Conservation (phyloP, 2,329 filamentous ascomycete species). For the Aspergillus sp. region DNA sequence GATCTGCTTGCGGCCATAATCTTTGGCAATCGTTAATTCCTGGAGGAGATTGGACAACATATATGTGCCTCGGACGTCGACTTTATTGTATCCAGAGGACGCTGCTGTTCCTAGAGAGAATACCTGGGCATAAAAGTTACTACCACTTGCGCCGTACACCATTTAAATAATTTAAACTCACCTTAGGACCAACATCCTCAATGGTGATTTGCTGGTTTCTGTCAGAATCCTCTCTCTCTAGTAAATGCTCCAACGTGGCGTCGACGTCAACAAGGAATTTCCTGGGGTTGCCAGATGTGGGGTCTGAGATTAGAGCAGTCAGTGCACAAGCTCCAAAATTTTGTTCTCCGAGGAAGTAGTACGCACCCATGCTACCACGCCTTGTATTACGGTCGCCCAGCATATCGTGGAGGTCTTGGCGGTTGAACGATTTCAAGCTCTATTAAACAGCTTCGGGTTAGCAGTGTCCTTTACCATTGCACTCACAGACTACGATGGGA, state of each 20-base stretch:
- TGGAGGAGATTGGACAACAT: constrained; percentile 96
- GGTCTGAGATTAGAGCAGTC: constrained; percentile 57
- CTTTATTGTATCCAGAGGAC: constrained; percentile 81
- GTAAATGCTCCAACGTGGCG: constrained; percentile 72
- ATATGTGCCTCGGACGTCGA: constrained; percentile 92
- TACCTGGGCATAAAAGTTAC: constrained; percentile 53
- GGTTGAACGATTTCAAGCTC: constrained; percentile 39
- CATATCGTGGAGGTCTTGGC: constrained; percentile 35
- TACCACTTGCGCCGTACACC: background rate
- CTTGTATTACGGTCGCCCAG: constrained; percentile 35
- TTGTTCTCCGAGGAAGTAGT: background rate
- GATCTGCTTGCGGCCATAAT: constrained; percentile 85
- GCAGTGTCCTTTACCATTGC: constrained; percentile 14
- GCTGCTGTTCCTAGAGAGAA: constrained; percentile 80
- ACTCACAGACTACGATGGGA: constrained; percentile 8
- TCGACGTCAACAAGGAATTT: constrained; percentile 88
- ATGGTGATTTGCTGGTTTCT: constrained; percentile 96
- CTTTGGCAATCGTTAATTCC: constrained; percentile 88
- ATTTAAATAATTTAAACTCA: constrained; percentile 26
- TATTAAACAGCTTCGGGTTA: constrained; percentile 14
- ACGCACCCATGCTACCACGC: constrained; percentile 47
- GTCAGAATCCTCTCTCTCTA: constrained; percentile 88
- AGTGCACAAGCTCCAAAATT: constrained; percentile 4
- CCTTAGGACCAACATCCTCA: constrained; percentile 91
- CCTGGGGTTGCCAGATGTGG: constrained; percentile 66